Base-by-base conservation (phyloP, 768 basidiomycete species). In the Lactarius pseudohatsudake region DNA sequence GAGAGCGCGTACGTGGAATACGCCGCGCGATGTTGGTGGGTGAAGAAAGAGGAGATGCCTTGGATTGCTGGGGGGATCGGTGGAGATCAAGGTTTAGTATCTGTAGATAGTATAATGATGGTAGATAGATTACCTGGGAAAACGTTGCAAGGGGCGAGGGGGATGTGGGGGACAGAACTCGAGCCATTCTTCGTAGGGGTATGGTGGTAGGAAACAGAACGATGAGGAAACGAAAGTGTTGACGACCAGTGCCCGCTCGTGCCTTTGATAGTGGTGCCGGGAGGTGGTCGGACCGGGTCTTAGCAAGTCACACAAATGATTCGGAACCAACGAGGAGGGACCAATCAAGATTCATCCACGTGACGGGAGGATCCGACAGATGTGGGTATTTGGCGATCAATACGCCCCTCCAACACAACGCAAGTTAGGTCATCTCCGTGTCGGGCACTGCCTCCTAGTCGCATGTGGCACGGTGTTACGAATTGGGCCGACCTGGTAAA, bases 301-400 rank as follows among this genome's bases (percentile, higher is more conserved):
- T 8, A 55, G 53, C 28, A 2, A 11, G 26, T 66, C 43, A 69
- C 64, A 56, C 65, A 62, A 20, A 69, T 56, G 61, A 4, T 38
- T 58, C 68, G 68, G 68, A 59, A 22, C 28, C 59, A 45, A 43
- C 40, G 16, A 10, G 10, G 30, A 15, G 1, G 11, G 22, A 16
- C 60, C 59, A 68, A 65, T 65, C 67, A 66, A 62, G 64, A 58
- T 22, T 30, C 36, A 11, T 38, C 26, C 56, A 66, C 56, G 66
- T 65, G 66, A 68, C 59, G 18, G 1, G 36, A 40, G 11, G 36
- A 38, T 66, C 68, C 68, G 68, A 62, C 41, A 2, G 13, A 34
- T 16, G 2, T 54, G 68, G 68, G 57, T 13, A 69, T 69, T 69
- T 66, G 67, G 32, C 47, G 50, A 64, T 57, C 53, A 32, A 36